These are phyloP conservation scores for Tetrapisispora nanseiensis DNA, from an alignment of 805 yeast species.

Conservation along the genomic window DNA sequence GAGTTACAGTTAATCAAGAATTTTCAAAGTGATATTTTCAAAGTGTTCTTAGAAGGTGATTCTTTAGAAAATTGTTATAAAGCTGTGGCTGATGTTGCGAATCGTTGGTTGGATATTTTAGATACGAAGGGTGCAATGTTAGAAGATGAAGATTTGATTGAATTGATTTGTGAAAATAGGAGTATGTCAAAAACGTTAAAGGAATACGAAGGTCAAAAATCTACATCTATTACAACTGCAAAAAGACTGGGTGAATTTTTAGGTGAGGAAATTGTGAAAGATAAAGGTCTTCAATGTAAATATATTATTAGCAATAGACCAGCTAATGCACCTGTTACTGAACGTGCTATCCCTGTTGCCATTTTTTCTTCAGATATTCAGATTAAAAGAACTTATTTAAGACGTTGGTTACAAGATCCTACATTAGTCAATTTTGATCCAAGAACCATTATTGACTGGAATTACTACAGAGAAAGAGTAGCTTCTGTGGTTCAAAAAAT, in stretches of 20 bases:
- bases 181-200: constrained; percentile 86
- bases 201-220: constrained; percentile 84
- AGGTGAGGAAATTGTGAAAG: constrained; percentile 94
- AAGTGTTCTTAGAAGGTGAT: constrained; percentile 78
- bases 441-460: constrained; percentile 86
- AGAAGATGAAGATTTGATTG: constrained; percentile 90
- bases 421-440: constrained; percentile 76
- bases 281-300: constrained; percentile 90
- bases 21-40: constrained; percentile 90
- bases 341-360: constrained; percentile 93
- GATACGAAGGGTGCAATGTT: constrained; percentile 78
- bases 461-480: constrained; percentile 77
- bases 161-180: constrained; percentile 90
- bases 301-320: constrained; percentile 85
- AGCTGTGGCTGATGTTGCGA: constrained; percentile 87
- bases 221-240: constrained; percentile 94
- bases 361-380: constrained; percentile 75
- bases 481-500: constrained; percentile 92
- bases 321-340: constrained; percentile 79
- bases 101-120: constrained; percentile 90
- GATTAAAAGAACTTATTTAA: constrained; percentile 61
- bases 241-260: constrained; percentile 84
- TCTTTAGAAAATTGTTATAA: constrained; percentile 70
- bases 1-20: constrained; percentile 88
- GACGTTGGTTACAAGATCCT: constrained; percentile 81